Conservation (phyloP, 1,284 basidiomycete genomes). For the Mycena sp. region DNA sequence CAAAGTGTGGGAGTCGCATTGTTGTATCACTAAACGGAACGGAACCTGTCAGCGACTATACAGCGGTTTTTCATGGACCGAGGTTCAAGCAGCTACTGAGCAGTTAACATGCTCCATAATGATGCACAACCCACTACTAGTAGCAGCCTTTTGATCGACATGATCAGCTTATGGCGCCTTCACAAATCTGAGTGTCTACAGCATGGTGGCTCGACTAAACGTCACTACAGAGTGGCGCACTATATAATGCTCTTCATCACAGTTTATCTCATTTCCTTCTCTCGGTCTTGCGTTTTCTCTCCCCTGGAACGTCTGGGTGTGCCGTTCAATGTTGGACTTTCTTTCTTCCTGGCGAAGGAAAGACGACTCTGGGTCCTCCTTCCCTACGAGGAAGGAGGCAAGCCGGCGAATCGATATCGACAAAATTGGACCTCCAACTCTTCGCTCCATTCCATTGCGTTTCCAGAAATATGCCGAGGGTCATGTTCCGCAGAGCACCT, state of each 20-base stretch:
- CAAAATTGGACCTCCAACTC: conserved; percentile 17
- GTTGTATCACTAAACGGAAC: no score
- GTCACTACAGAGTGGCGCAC: conserved; percentile 12
- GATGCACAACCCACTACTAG: background rate
- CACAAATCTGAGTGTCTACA: background rate
- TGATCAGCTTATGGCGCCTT: conserved; percentile 12
- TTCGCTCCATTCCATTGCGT: conserved; percentile 23
- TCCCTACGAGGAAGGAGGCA: background rate
- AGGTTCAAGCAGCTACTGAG: no score
- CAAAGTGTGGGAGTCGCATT: no score
- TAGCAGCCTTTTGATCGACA: conserved; percentile 9
- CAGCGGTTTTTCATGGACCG: no score
- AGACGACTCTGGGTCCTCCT: background rate
- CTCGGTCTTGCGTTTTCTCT: background rate
- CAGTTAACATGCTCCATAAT: background rate
- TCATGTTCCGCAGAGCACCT: background rate
- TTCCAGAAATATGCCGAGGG: conserved; percentile 26
- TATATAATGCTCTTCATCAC: conserved; percentile 14
- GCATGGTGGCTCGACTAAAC: conserved; percentile 4
- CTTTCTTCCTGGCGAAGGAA: conserved; percentile 8
- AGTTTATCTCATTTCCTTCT: conserved; percentile 2
- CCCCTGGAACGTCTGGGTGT: background rate
- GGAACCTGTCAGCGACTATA: no score
- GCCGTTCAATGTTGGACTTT: conserved; percentile 7
- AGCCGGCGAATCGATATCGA: conserved; percentile 22